Evolutionary conservation across 495 filamentous ascomycete genomes (phyloP).

Genomic region (Copromyces sp.): DNA sequence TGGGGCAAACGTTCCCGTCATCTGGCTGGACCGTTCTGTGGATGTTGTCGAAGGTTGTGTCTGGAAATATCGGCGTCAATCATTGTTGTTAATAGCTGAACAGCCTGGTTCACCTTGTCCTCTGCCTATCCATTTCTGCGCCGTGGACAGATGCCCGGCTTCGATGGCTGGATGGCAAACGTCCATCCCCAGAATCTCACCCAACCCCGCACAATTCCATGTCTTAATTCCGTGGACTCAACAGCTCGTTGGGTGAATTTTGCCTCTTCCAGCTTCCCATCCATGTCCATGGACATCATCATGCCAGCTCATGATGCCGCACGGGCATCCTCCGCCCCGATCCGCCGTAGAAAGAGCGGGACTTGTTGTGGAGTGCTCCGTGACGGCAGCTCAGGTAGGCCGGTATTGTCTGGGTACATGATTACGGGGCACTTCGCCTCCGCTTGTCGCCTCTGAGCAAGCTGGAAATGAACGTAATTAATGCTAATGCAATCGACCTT

Average conservation of each 20-base stretch:
- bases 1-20: neutral
- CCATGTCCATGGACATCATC: neutral
- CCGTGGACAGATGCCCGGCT: neutral
- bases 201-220: neutral
- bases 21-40: neutral
- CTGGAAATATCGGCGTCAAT: neutral
- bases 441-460: neutral
- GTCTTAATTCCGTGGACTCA: neutral
- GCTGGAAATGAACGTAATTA: neutral
- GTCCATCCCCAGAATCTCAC: neutral
- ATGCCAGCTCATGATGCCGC: neutral
- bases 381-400: neutral
- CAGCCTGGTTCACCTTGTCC: neutral
- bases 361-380: neutral
- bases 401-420: neutral
- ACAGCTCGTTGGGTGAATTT: neutral
- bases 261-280: neutral
- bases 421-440: neutral
- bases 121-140: neutral
- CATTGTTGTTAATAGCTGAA: neutral
- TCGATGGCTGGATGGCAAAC: neutral
- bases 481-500: neutral
- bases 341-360: neutral
- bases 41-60: neutral
- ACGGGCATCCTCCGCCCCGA: neutral